These are phyloP conservation scores for Picochlorum costavermella DNA, from an alignment of 139 green algal genomes.

Conservation along the genomic window DNA sequence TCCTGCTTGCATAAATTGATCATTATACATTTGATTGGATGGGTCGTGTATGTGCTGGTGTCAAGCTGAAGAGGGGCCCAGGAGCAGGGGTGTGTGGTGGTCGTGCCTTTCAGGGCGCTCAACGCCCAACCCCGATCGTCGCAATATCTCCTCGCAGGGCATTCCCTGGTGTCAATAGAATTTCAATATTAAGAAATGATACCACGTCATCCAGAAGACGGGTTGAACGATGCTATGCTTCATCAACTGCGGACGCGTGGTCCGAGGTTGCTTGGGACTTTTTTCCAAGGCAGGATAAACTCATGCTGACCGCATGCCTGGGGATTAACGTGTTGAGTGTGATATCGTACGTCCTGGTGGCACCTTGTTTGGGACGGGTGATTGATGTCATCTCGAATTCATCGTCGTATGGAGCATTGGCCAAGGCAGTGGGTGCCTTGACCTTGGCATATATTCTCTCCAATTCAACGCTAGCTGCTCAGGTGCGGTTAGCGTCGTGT, in stretches of 20 bases:
- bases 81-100: no score
- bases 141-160: no score
- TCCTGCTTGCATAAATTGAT: no score
- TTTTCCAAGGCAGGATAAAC: background rate
- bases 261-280: background rate
- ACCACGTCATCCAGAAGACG: background rate
- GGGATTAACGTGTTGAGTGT: conserved; percentile 12
- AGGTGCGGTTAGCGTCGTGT: conserved; percentile 18
- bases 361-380: conserved; percentile 15
- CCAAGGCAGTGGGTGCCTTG: conserved; percentile 14
- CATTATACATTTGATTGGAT: no score
- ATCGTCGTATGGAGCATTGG: conserved; percentile 12
- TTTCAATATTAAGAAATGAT: no score
- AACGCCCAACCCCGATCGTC: no score
- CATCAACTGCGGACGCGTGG: background rate
- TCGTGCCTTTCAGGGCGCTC: no score
- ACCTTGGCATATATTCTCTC: conserved; percentile 14
- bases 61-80: no score
- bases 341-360: conserved; percentile 9
- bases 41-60: no score
- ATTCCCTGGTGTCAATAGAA: no score
- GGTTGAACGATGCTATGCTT: background rate
- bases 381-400: conserved; percentile 25
- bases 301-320: background rate
- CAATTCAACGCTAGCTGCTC: conserved; percentile 16